Evolutionary conservation across 1,284 basidiomycete genomes (phyloP), one percentile per base, ranked within the genome.

Genomic region (Marasmius fiardii): DNA sequence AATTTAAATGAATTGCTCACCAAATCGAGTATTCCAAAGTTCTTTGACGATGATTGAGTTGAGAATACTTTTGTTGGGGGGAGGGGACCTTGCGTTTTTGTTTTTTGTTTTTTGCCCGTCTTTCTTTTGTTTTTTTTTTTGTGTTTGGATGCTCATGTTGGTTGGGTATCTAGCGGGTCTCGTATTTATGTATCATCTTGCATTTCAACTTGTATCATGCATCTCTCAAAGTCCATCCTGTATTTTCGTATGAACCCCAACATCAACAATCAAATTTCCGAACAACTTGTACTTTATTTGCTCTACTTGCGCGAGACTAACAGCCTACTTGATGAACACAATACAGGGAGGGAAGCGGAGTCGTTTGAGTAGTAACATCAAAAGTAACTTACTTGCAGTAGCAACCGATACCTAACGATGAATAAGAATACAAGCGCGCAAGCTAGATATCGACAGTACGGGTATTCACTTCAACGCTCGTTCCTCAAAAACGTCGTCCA

Each of bases 1-100:
- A 76, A 73, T 64, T 68, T 88, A 59, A 85, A 82, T 64, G 81
- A 85, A 59, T 68, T 87, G 31, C 64, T 80, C 58, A 65, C 63
- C 20, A 64, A 64, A 55, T 63, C 62, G 51, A 68, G 66, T 53
- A 56, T 58, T 57, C 63, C 63, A 28, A 57, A 51, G 52, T 31
- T 60, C 34, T 61, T 63, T 61, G 44, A 8, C 35, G n/a, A 2
- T n/a, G 35, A 37, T 37, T 37, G 35, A 5, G 12, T 37, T n/a
- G 12, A 12, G n/a, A 12, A 37, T n/a, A 2, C n/a, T 37, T 37
- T 37, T n/a, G n/a, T n/a, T 5, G 35, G 12, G 12, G 12, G 35
- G n/a, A 37, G 35, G 35, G 35, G n/a, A n/a, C n/a, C n/a, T n/a
- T n/a, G n/a, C n/a, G 28, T 4, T 31, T 31, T 31, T 31, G 28